Evolutionary conservation across 345 rosid species (phyloP), one percentile per base, ranked within the genome.

Genomic region (Hirschfeldia incana): DNA sequence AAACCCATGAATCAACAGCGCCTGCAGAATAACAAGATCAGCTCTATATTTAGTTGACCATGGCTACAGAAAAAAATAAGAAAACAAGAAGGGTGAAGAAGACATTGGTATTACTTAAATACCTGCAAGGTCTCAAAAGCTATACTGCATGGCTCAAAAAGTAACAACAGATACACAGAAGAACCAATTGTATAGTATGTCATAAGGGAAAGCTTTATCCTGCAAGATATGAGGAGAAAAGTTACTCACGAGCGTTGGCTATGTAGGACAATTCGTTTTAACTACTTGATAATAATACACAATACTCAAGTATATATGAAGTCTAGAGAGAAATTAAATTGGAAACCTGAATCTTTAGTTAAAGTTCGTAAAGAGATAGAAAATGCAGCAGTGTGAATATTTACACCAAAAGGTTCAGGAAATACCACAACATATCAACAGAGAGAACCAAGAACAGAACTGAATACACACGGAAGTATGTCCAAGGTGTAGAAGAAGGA

Each of bases 401-500:
- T 37, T 34, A 33, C 49, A 78, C 57, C 36, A 70, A 8, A 72
- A 68, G 76, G 76, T 62, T 32, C 44, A 67, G 63, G 79, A 75
- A 49, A 55, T 95, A 95, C 99, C 99, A 93, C 65, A 90, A 79
- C 77, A 89, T 30, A 83, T 93, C 94, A 70, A 88, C 87, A 72
- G 86, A 81, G 67, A 95, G 90, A 81, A 89, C 98, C 84, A 88
- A 78, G 76, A 89, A 81, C 57, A 95, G 83, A 65, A 83, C 97
- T 66, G 97, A 89, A 82, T 90, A 93, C 68, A 91, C 96, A 29
- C 97, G 98, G 62, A 93, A 87, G 84, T 93, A 91, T 76, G 89
- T 86, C 97, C 97, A 89, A 0, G 93, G 92, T 17, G 88, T 87
- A 72, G 94, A 92, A 70, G 97, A 87, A 77, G 98, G 99, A 80